Conservation (phyloP, 768 basidiomycete genomes). For the Ramaria rubella region DNA sequence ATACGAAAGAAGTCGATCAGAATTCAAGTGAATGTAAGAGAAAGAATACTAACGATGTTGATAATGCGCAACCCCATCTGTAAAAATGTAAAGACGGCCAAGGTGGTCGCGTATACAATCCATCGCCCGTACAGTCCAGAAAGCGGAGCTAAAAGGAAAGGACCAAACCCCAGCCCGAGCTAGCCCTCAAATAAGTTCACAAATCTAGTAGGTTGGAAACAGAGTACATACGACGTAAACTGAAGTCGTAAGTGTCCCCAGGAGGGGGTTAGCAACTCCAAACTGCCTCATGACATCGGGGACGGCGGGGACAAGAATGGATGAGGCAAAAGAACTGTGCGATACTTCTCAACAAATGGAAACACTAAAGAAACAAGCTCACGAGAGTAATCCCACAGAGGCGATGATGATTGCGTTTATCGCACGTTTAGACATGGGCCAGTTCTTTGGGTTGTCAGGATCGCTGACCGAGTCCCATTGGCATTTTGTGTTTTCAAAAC, state of each 20-base stretch:
- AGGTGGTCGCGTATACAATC: too few species aligned
- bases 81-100: background rate
- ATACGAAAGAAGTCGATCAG: background rate
- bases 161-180: background rate
- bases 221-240: background rate
- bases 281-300: too few species aligned
- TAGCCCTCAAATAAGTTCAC: background rate
- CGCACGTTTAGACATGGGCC: too few species aligned
- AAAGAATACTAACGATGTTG: constrained; percentile 1
- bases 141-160: too few species aligned
- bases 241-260: too few species aligned
- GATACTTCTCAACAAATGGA: background rate
- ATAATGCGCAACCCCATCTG: constrained; percentile 3
- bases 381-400: background rate
- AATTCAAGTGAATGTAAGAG: too few species aligned
- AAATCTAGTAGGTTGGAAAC: background rate
- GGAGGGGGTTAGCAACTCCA: background rate
- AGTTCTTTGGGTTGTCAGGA: too few species aligned
- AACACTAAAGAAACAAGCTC: background rate
- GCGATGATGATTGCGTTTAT: background rate
- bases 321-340: constrained; percentile 9
- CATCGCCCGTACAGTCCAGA: too few species aligned
- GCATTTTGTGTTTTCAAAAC: background rate
- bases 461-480: background rate
- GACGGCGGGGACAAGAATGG: too few species aligned